Evolutionary conservation across 805 yeast species (phyloP).

Genomic region (Scheffersomyces amazonensis): DNA sequence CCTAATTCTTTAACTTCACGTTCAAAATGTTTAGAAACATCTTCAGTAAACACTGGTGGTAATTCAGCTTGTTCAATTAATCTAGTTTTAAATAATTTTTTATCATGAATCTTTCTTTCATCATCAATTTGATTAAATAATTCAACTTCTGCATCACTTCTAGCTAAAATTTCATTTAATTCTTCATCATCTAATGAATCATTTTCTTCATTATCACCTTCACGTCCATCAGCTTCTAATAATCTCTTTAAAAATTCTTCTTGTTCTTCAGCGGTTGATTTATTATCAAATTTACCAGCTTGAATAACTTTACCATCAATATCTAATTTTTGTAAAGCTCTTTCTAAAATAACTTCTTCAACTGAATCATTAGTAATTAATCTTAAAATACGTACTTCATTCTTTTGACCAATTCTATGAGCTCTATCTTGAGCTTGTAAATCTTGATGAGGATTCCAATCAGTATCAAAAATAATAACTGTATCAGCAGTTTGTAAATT

Average conservation of each 20-base stretch:
- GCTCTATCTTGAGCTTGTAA: conserved; percentile 90
- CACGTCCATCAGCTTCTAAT: conserved; percentile 65
- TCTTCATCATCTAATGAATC: conserved; percentile 64
- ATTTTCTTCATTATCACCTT: conserved; percentile 54
- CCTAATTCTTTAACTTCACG: conserved; percentile 48
- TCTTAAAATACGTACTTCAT: conserved; percentile 79
- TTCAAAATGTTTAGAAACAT: conserved; percentile 49
- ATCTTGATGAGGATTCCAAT: conserved; percentile 93
- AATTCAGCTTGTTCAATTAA: conserved; percentile 67
- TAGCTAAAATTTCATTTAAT: conserved; percentile 67
- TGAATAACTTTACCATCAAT: conserved; percentile 89
- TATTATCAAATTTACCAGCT: conserved; percentile 87
- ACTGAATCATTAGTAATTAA: conserved; percentile 79
- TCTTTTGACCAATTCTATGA: conserved; percentile 86
- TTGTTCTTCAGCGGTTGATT: conserved; percentile 83
- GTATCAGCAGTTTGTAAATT: conserved; percentile 88
- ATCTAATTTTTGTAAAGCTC: conserved; percentile 80
- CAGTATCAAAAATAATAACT: conserved; percentile 81
- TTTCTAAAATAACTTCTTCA: conserved; percentile 77
- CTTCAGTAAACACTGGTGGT: conserved; percentile 77
- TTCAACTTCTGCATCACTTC: conserved; percentile 58
- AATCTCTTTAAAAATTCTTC: conserved; percentile 73
- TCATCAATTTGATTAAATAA: conserved; percentile 59
- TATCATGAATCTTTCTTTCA: conserved; percentile 45
- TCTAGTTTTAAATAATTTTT: conserved; percentile 41